Percentiles rank a stretch among this genome's conserved stretches.
These are phyloP conservation scores for Musa beccarii DNA, from an alignment of 176 grass and related monocot species.

Conservation along the genomic window DNA sequence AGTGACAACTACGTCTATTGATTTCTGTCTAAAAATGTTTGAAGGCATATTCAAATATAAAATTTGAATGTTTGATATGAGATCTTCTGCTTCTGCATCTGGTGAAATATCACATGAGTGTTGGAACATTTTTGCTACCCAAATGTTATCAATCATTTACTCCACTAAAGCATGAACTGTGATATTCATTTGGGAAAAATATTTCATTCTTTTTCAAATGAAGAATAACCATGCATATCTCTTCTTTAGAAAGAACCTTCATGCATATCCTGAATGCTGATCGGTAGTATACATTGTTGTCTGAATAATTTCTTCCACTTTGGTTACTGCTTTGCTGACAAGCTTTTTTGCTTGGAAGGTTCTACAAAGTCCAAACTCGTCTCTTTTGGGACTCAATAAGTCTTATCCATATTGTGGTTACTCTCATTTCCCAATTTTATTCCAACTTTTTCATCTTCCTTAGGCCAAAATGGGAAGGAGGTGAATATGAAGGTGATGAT, in stretches of 20 bases:
- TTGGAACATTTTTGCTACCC: no score
- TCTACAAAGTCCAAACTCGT: not conserved
- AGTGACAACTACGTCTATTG: no score
- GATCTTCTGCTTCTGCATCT: no score
- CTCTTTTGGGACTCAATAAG: not conserved
- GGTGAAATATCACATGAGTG: no score
- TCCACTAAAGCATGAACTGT: no score
- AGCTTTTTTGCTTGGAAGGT: not conserved
- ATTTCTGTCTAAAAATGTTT: no score
- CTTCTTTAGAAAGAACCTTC: not conserved
- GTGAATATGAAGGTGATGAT: slow-evolving; percentile 78
- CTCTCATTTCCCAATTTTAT: not conserved
- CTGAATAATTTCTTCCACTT: not conserved
- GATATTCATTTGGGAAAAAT: no score
- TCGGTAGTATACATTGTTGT: not conserved
- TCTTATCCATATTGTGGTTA: not conserved
- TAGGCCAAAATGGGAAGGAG: slow-evolving; percentile 98
- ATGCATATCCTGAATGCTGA: not conserved
- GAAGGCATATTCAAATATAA: no score
- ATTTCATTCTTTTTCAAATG: not conserved
- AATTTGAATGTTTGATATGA: no score
- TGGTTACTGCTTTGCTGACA: not conserved
- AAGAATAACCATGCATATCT: not conserved
- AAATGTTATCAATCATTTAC: no score
- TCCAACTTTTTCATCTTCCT: slow-evolving; percentile 1